Base-by-base conservation (phyloP, 176 grass and related monocot genomes). In the Carex scoparia region DNA sequence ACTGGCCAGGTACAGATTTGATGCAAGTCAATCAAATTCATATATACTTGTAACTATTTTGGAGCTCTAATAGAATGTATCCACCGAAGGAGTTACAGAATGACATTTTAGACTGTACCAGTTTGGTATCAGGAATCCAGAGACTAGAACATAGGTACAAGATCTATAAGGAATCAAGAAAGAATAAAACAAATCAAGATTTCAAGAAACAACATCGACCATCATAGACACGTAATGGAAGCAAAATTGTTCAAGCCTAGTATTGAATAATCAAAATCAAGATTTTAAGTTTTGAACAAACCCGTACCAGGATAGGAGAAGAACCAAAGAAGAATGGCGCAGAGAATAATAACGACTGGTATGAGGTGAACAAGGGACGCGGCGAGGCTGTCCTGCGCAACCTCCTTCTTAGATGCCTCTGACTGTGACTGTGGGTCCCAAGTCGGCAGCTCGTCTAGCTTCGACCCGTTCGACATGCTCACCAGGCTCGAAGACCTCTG, bases 331-430 rank as follows among this genome's bases (percentile, higher is more conserved):
- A 97, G 61, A 74, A 93, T 68, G 79, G 87, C 86, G 82, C 90
- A 97, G 87, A 92, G 35, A 56, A 97, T 53, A 80, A 97, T 23
- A 69, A 92, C 85, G 63, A 92, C 49, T 16, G 94, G 94, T 75
- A 97, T 55, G 31, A 92, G 65, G 60, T 97, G 92, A 79, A 97
- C 87, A 48, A 94, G 81, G 40, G 71, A 74, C 76, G 89, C 92
- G 5, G 94, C 92, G 37, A 92, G 77, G 78, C 73, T 76, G 58
- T 88, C 85, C 3, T 80, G 90, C 19, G 64, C 84, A 7, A 83
- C 87, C 71, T 92, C 94, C 85, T 97, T 97, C 92, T 97, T 97
- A 7, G 85, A 68, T 33, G 60, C 75, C 35, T 94, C 94, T 35
- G 90, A 94, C 31, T 66, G 69, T 7, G 88, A 94, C 31, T 66